Evolutionary conservation across 1,284 basidiomycete species (phyloP), one percentile per base, ranked within the genome.

Genomic region (Rhizoctonia solani): DNA sequence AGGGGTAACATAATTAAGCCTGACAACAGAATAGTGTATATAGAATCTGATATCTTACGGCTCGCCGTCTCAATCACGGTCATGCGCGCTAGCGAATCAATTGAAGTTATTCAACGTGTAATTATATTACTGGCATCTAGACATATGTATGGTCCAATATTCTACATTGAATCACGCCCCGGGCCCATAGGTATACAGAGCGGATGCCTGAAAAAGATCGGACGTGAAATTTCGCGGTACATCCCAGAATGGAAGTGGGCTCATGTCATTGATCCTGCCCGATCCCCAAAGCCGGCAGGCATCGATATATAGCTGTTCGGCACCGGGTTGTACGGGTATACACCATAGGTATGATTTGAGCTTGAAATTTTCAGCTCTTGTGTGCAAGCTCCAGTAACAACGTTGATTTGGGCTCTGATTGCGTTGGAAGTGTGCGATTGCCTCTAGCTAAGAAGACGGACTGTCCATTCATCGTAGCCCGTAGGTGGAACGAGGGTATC

Each of bases 1-100:
- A 32, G 58, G 23, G 58, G 58, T 61, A 50, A 47, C 58, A 46
- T 61, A 61, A 61, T 39, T 58, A 19, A 30, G 41, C n/a, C 4
- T 41, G 37, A 49, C 56, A 49, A 25, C 29, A 61, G 44, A 61
- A 61, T 50, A 19, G 19, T 46, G 6, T 46, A 21, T 39, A n/a
- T n/a, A n/a, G n/a, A n/a, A 8, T 8, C 37, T 8, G 37, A 8
- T 39, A 19, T 46, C 5, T 9, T 11, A 46, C 21, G 3, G 30
- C 58, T 34, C 27, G 29, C 56, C 29, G 46, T 23, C 9, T 19
- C 23, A 29, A 61, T 61, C 58, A 61, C 58, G 58, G 58, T 21
- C 41, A 23, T 41, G 41, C 16, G 41, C 37, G 37, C 9, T 16
- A 8, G 37, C 19, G 21, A 34, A 30, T n/a, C n/a, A n/a, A n/a